Base-by-base conservation (phyloP, 805 yeast species). In the Jamesozyma hellenica region DNA sequence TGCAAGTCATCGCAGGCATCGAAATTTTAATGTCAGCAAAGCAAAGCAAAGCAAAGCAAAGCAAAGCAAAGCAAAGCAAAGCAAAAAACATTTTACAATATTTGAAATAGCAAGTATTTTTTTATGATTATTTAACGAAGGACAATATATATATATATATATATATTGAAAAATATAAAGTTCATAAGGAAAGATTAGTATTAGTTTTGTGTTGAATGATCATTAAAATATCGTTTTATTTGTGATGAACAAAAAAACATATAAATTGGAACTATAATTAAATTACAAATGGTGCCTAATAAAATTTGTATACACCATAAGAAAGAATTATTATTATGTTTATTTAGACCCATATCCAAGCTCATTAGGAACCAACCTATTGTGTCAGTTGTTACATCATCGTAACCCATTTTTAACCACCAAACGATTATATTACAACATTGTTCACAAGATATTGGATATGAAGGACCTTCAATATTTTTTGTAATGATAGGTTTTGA, bases 401-500 rank as follows among this genome's bases (percentile, higher is more conserved):
- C 79, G 39, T 77, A 71, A 1, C 96, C 96, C 14, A 61, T 56
- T 21, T 69, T 67, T 25, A 92, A 63, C 45, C 71, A 64, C 40
- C 63, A 60, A 13, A 85, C 50, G 1, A 92, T 70, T 8, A 71
- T 66, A 15, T 68, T 65, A 9, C 90, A 80, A 52, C 94, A 86
- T 34, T 66, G 66, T 14, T 72, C 78, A 8, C 82, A 79, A 1
- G 77, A 51, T 8, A 85, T 79, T 1, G 96, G 77, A 4, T 53
- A 58, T 4, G 94, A 81, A 1, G 94, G 70, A 1, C 97, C 98
- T 60, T 92, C 98, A 27, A 92, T 85, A 26, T 61, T 62, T 47
- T 69, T 74, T 1, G 96, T 87, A 41, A 92, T 84, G 9, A 68
- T 72, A 0, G 98, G 97, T 57, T 92, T 92, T 2, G 94, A 81